A percentile compares a stretch with the other conserved stretches of the same genome.
Conservation (phyloP, 495 filamentous ascomycete genomes). For the Friedmanniomyces simplex region DNA sequence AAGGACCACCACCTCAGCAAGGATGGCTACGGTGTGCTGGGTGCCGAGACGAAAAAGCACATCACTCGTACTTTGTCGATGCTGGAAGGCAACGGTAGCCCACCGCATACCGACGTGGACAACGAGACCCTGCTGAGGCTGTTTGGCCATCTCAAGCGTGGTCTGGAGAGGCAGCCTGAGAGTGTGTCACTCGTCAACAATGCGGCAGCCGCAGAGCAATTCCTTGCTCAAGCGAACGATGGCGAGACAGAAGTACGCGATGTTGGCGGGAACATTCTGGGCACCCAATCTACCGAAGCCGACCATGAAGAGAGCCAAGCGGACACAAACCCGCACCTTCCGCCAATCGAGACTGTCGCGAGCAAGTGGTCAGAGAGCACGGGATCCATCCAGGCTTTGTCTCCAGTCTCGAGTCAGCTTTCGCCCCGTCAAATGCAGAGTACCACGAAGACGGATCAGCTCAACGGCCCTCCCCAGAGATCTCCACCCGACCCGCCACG, state of each 20-base stretch:
- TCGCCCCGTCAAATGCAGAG: background rate
- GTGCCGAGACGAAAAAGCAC: slow-evolving; percentile 5
- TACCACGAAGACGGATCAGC: background rate
- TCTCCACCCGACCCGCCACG: background rate
- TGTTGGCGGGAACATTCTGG: background rate
- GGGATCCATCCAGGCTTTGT: slow-evolving; percentile 3
- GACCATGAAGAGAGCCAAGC: background rate
- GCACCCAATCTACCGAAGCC: background rate
- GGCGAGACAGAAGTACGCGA: background rate
- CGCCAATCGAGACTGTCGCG: background rate
- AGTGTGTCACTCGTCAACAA: background rate
- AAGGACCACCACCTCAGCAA: background rate
- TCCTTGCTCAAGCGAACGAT: background rate
- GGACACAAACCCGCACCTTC: background rate
- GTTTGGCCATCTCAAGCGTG: slow-evolving; percentile 15
- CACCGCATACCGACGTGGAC: slow-evolving; percentile 9
- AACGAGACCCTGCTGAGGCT: slow-evolving; percentile 6
- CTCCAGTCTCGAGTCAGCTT: background rate
- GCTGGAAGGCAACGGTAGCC: slow-evolving; percentile 18
- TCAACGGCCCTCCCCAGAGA: background rate
- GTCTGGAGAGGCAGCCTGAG: background rate
- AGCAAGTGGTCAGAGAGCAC: slow-evolving; percentile 22
- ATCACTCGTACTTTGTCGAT: slow-evolving; percentile 8
- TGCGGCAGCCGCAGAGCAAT: slow-evolving; percentile 11
- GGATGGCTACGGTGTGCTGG: background rate